Percentiles rank a stretch among this genome's conserved stretches.
Conservation (phyloP, 1,284 basidiomycete species). For the Puccinia polysora region DNA sequence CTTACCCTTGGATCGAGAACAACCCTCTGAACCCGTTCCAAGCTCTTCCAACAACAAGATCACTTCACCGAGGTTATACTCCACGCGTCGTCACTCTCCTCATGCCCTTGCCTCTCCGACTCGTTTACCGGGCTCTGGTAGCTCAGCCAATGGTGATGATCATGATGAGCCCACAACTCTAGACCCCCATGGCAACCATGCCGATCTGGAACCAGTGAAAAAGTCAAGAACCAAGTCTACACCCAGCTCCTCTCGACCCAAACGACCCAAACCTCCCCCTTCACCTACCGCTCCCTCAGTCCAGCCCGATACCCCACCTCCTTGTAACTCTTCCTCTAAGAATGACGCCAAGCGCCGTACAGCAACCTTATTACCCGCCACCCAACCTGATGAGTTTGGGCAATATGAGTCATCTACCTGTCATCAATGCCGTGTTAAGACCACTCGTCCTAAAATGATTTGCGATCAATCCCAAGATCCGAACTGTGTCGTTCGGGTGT, state of each 20-base stretch:
- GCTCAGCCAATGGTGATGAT: background rate
- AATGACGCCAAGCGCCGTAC: background rate
- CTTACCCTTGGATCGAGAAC: background rate
- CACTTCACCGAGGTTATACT: background rate
- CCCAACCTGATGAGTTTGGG: slow-evolving; percentile 9
- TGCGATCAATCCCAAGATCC: slow-evolving; percentile 29
- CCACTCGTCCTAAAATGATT: slow-evolving; percentile 21
- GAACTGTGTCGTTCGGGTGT: slow-evolving; percentile 11
- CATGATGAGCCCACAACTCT: background rate
- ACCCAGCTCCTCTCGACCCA: background rate
- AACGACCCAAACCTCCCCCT: slow-evolving; percentile 22
- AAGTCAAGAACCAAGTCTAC: slow-evolving; percentile 1
- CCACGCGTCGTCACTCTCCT: slow-evolving; percentile 1
- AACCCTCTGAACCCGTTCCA: background rate
- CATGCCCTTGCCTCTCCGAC: background rate
- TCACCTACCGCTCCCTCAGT: background rate
- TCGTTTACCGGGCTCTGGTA: background rate
- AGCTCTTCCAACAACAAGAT: slow-evolving; percentile 5
- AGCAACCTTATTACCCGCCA: background rate
- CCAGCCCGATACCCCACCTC: background rate
- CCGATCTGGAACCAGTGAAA: background rate
- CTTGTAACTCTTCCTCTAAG: background rate
- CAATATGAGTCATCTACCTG: slow-evolving; percentile 29
- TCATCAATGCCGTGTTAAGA: slow-evolving; percentile 29
- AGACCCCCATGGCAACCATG: background rate